These are phyloP conservation scores for Rhynchosporium agropyri DNA, from an alignment of 2,329 filamentous ascomycete genomes.

Conservation along the genomic window DNA sequence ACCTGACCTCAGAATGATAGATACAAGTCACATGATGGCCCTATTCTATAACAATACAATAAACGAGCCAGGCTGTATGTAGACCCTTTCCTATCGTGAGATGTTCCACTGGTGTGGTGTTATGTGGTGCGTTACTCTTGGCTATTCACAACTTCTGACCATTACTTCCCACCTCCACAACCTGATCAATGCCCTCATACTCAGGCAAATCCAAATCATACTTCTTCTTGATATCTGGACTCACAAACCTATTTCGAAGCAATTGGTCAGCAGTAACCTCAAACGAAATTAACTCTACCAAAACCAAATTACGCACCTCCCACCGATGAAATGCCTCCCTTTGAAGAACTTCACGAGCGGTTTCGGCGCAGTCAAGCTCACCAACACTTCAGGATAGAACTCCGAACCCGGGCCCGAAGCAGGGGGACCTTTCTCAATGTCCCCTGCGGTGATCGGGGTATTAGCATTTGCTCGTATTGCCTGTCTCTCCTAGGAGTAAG, in stretches of 20 bases:
- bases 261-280: background rate
- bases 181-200: conserved; percentile 86
- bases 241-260: conserved; percentile 66
- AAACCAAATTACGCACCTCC: conserved; percentile 54
- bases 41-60: too few species aligned
- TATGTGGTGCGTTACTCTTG: too few species aligned
- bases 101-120: too few species aligned
- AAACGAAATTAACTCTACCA: background rate
- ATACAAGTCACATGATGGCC: background rate
- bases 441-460: too few species aligned
- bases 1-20: background rate
- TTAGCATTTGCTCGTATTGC: too few species aligned
- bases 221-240: conserved; percentile 75
- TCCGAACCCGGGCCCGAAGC: conserved; percentile 72
- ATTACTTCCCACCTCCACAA: conserved; percentile 70
- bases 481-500: too few species aligned
- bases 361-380: conserved; percentile 93
- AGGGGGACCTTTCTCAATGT: conserved; percentile 85
- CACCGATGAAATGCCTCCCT: conserved; percentile 90
- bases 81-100: too few species aligned
- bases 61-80: too few species aligned
- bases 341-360: conserved; percentile 81
- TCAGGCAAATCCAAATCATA: conserved; percentile 81
- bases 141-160: conserved; percentile 55
- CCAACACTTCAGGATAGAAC: conserved; percentile 78